A percentile compares a stretch with the other conserved stretches of the same genome.
Conservation (phyloP, 768 basidiomycete species). For the Tylopilus sp. region DNA sequence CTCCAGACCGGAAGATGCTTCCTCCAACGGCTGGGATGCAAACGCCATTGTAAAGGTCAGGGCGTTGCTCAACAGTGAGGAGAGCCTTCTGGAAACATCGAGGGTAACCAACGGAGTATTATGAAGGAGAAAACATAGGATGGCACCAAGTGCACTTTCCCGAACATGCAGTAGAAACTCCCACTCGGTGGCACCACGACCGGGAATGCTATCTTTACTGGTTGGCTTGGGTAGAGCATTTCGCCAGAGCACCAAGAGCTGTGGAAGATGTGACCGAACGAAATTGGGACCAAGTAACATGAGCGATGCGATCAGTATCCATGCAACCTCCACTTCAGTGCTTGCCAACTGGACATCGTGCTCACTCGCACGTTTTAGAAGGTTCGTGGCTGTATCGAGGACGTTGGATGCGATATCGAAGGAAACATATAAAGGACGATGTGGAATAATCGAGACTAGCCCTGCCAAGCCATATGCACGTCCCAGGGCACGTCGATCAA, state of each 20-base stretch:
- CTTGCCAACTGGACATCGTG: slow-evolving; percentile 82
- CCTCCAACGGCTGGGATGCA: slow-evolving; percentile 65
- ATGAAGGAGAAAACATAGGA: slow-evolving; percentile 82
- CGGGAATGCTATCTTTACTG: slow-evolving; percentile 71
- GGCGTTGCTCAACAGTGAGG: slow-evolving; percentile 83
- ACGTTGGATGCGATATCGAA: slow-evolving; percentile 91
- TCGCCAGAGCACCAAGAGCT: slow-evolving; percentile 93
- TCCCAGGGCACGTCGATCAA: slow-evolving; percentile 71
- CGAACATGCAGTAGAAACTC: slow-evolving; percentile 86
- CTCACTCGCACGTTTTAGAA: slow-evolving; percentile 88
- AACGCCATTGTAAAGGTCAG: slow-evolving; percentile 89
- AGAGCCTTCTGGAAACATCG: slow-evolving; percentile 86
- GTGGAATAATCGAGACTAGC: slow-evolving; percentile 80
- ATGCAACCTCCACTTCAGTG: slow-evolving; percentile 89
- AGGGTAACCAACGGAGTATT: slow-evolving; percentile 81
- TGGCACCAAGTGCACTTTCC: slow-evolving; percentile 85
- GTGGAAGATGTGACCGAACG: slow-evolving; percentile 89
- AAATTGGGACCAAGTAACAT: slow-evolving; percentile 94
- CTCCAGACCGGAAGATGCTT: slow-evolving; percentile 40
- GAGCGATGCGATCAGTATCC: slow-evolving; percentile 86
- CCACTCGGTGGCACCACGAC: slow-evolving; percentile 78
- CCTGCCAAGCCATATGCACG: slow-evolving; percentile 89
- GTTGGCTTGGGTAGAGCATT: slow-evolving; percentile 96
- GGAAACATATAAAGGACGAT: slow-evolving; percentile 89
- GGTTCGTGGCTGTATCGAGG: slow-evolving; percentile 84